phyloP scores from a whole-genome alignment of 495 filamentous ascomycete genomes.

The Penicillium herquei region DNA sequence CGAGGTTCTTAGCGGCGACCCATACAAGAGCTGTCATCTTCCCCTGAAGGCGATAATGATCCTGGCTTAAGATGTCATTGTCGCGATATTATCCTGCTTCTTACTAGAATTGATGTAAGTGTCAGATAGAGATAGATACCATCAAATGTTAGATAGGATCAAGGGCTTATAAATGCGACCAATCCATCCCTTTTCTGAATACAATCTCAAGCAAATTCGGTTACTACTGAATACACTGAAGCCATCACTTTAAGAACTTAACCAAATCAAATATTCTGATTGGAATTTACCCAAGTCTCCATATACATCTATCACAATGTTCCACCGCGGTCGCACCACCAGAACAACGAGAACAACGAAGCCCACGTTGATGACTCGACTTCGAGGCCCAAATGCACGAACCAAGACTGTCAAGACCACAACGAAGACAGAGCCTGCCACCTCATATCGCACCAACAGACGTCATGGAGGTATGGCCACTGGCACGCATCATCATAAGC shows the following conservation, averaged over 20 bases:
- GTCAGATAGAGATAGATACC: too few species aligned
- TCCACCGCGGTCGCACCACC: conserved; percentile 24
- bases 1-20: conserved; percentile 12
- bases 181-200: too few species aligned
- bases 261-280: not conserved
- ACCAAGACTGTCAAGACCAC: conserved; percentile 30
- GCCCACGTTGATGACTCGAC: conserved; percentile 39
- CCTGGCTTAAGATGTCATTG: conserved; percentile 22
- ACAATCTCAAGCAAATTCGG: too few species aligned
- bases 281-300: not conserved
- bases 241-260: not conserved
- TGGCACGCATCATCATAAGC: conserved; percentile 49
- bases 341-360: conserved; percentile 44
- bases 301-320: conserved; percentile 21
- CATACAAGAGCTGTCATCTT: conserved; percentile 7
- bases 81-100: not conserved
- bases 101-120: not conserved
- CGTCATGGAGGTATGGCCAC: not conserved
- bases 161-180: too few species aligned
- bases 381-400: conserved; percentile 26
- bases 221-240: too few species aligned
- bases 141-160: too few species aligned
- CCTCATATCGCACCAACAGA: conserved; percentile 7
- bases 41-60: conserved; percentile 7
- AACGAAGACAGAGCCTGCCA: conserved; percentile 21